Evolutionary conservation across 208 protist species (phyloP).

Genomic region (Kentomonas sorsogonicus): DNA sequence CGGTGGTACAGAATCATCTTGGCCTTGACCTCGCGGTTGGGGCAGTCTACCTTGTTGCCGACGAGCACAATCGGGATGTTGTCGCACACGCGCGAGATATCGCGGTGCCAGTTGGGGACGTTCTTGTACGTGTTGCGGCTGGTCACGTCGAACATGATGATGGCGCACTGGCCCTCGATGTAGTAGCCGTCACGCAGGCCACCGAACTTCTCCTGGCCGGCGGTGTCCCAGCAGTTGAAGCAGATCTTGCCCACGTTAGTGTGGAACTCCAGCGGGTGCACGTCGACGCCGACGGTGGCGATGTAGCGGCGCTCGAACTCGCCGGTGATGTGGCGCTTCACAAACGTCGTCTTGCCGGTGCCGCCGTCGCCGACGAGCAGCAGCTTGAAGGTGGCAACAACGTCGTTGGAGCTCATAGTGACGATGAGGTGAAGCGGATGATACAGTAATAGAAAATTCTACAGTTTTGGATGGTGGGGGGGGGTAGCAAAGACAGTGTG

Average conservation of each 20-base stretch:
- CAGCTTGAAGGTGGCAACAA: conserved; percentile 97
- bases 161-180: conserved; percentile 98
- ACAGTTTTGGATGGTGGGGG: too few relatives aligned
- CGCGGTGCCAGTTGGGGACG: conserved; percentile 99
- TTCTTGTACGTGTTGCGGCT: conserved; percentile 99
- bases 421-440: too few relatives aligned
- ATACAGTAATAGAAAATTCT: too few relatives aligned
- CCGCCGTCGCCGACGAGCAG: conserved; percentile 99
- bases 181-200: conserved; percentile 99
- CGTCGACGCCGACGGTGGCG: conserved; percentile 93
- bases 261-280: conserved; percentile 98
- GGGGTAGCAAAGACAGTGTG: neutral
- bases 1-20: conserved; percentile 99
- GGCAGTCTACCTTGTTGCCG: conserved; percentile 99
- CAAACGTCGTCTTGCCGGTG: conserved; percentile 99
- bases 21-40: conserved; percentile 99
- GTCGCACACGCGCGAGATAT: conserved; percentile 98
- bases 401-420: too few relatives aligned
- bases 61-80: conserved; percentile 99
- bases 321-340: conserved; percentile 99
- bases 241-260: conserved; percentile 98
- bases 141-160: conserved; percentile 99
- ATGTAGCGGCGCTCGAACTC: conserved; percentile 99
- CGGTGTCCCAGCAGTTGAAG: conserved; percentile 99
- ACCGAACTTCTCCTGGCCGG: conserved; percentile 99